Conservation (phyloP, 179 eudicot species). For the Heliamphora pulchella region DNA sequence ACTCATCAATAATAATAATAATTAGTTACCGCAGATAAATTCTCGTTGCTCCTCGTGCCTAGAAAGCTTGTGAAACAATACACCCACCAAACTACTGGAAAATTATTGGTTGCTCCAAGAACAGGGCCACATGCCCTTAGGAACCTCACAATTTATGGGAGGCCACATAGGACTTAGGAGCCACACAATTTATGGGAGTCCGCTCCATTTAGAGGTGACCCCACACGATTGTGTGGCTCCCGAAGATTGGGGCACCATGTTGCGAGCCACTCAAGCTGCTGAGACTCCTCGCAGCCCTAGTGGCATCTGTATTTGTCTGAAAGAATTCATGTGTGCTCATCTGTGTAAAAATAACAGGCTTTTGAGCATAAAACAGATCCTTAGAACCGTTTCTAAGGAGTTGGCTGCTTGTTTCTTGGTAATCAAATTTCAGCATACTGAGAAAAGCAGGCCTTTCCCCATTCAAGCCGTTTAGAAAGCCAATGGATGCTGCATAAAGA, state of each 20-base stretch:
- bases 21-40: no score
- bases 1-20: no score
- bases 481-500: background rate
- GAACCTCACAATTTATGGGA: no score
- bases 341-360: background rate
- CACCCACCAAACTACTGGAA: background rate
- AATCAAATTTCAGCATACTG: background rate
- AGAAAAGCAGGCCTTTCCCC: slow-evolving; percentile 4
- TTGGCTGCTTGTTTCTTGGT: background rate
- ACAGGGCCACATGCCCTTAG: no score
- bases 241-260: no score
- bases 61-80: background rate
- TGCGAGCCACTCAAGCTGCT: background rate
- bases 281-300: background rate
- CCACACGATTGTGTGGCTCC: no score
- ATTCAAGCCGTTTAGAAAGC: background rate
- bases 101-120: no score
- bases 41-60: no score
- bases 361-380: background rate
- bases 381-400: background rate
- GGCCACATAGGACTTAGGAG: no score
- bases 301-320: background rate
- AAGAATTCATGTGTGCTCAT: background rate
- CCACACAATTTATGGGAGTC: no score
- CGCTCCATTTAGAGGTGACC: no score